A percentile compares a stretch with the other conserved stretches of the same genome.
Evolutionary conservation across 305 asterid species (phyloP).

Genomic region (Rubia tinctorum): DNA sequence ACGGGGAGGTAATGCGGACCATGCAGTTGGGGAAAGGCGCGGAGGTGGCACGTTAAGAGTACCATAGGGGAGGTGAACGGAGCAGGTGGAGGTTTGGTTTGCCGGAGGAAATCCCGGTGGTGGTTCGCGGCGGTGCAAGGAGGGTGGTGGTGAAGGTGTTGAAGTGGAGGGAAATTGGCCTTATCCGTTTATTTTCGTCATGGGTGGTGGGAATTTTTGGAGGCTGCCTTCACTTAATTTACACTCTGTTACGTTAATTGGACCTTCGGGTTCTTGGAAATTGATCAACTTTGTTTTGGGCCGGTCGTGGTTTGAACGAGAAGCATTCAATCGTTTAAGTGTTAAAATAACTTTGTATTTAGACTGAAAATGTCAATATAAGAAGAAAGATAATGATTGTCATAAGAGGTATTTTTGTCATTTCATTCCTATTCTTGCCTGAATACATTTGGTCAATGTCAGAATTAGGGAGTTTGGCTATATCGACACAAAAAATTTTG

Average conservation of each 20-base stretch:
- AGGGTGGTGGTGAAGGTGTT: not conserved
- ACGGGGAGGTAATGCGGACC: slow-evolving; percentile 21
- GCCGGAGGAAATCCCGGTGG: not conserved
- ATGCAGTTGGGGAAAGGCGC: slow-evolving; percentile 37
- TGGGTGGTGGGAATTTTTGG: slow-evolving; percentile 8
- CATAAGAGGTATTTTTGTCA: too few relatives aligned
- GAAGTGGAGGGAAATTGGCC: slow-evolving; percentile 12
- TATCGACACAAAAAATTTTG: too few relatives aligned
- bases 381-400: too few relatives aligned
- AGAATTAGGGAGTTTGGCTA: too few relatives aligned
- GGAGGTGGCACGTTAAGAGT: slow-evolving; percentile 31
- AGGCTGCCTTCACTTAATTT: not conserved
- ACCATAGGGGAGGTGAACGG: slow-evolving; percentile 36
- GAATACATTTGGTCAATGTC: too few relatives aligned
- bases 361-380: too few relatives aligned
- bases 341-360: too few relatives aligned
- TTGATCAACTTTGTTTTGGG: not conserved
- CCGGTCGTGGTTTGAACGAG: not conserved
- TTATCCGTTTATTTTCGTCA: not conserved
- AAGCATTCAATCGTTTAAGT: too few relatives aligned
- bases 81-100: not conserved
- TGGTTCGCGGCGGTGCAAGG: not conserved
- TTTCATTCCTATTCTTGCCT: too few relatives aligned
- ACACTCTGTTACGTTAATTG: not conserved
- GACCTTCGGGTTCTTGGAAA: not conserved